Base-by-base conservation (phyloP, 225 moss, liverwort and hornwort species). In the Anthoceros angustus region DNA sequence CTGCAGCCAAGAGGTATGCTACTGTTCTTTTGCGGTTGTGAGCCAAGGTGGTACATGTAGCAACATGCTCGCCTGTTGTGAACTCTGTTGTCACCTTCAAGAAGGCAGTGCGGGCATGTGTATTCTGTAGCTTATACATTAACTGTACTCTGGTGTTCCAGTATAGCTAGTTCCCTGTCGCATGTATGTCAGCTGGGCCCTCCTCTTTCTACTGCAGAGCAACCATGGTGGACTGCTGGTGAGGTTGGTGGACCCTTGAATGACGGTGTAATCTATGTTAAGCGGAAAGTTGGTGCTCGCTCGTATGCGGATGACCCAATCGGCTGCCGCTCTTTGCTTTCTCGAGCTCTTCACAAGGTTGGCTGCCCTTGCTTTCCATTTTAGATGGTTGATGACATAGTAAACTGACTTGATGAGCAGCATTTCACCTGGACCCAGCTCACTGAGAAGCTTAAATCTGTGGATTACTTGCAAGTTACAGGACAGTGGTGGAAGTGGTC, bases 231-330 rank as follows among this genome's bases (percentile, higher is more conserved):
- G 89, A 80, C 87, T 69, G 83, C 88, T 63, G 86, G 89, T 67
- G 98, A 83, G 76, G 73, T 74, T 16, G 81, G 80, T 42, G 81
- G 80, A 71, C 95, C 86, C 71, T 92, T 98, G 74, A 83, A 87
- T 70, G 78, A 87, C 23, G 95, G 92, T 64, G 72, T 78, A 60
- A 74, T 98, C 39, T 98, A 89, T 65, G 95, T 98, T 18, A 98
- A 98, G 77, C 83, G 95, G 20, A 92, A 91, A 80, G 95, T 98
- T 68, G 95, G 95, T 64, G 95, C 95, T 21, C 78, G 86, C 63
- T 92, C 92, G 1, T 98, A 87, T 66, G 88, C 82, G 43, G 95
- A 98, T 70, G 95, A 98, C 72, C 95, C 95, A 18, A 98, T 98
- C 68, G 95, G 95, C 16, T 98, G 95, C 68, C 82, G 95, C 49